Conservation (phyloP, 257 asterid species). For the Solanum lignicaule region DNA sequence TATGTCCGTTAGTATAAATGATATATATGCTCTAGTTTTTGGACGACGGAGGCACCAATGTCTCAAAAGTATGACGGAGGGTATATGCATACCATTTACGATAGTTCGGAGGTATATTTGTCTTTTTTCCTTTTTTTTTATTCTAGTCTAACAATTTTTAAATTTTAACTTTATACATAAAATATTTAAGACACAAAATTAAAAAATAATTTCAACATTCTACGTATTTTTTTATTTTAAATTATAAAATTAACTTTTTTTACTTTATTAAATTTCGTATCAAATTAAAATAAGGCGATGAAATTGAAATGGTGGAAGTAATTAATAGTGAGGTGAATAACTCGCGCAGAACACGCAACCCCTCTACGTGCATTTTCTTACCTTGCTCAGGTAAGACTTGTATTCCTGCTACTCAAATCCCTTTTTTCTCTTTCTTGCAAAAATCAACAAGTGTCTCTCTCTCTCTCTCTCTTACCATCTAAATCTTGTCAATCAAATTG, state of each 20-base stretch:
- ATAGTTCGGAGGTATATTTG: no score
- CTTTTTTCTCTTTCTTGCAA: neutral
- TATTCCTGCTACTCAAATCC: neutral
- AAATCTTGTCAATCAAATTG: neutral
- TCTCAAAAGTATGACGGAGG: no score
- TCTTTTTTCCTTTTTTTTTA: no score
- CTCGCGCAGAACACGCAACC: slow-evolving; percentile 44
- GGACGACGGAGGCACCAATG: no score
- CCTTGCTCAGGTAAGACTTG: neutral
- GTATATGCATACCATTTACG: no score
- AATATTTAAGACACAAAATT: neutral
- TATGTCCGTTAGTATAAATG: no score
- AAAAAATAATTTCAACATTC: no score
- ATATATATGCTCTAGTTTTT: no score
- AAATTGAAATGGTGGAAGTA: neutral
- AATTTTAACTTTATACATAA: neutral
- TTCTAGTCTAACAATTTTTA: no score
- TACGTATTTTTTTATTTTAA: neutral
- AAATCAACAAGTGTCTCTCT: neutral
- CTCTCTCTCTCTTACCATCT: neutral
- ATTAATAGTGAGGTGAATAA: neutral
- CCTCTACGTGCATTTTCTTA: slow-evolving; percentile 9
- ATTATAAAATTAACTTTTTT: no score
- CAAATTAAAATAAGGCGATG: neutral
- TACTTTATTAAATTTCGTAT: neutral